Base-by-base conservation (phyloP, 2,329 filamentous ascomycete species). In the Xylaria sp. region DNA sequence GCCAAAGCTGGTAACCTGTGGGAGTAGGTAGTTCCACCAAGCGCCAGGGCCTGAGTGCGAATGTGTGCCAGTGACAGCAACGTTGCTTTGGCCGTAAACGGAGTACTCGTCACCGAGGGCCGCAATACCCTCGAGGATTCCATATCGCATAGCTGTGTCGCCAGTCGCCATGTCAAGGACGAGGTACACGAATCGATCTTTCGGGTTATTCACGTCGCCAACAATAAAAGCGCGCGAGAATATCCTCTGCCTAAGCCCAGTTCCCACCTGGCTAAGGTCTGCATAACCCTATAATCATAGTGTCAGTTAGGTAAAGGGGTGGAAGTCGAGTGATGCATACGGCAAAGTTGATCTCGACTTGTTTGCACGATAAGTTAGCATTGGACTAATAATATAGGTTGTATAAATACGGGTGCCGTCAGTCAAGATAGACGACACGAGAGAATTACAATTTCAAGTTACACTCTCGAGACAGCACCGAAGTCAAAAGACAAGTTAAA, bases 1-100 rank as follows among this genome's bases (percentile, higher is more conserved):
- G 0, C 94, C 94, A 68, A 91, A 86, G 77, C 91, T 95, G 0
- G 94, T 95, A 73, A 97, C 91, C 76, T 97, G 94, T 10, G 94
- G 94, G 15, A 97, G 83, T 10, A 97, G 85, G 76, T 97, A 97
- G 78, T 97, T 97, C 76, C 96, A 85, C 93, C 93, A 97, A 18
- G 92, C 94, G 4, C 93, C 94, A 0, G 94, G 94, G 0, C 93
- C 94, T 20, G 93, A 91, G 80, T 97, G 94, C 2, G 92, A 95
- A 78, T 97, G 94, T 0, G 94, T 97, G 39, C 93, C 94, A 1
- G 92, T 96, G 20, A 97, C 86, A n/a, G 94, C 94, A 20, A 97
- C 82, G 73, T 97, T 97, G 72, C 91, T 86, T 74, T 91, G 88
- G 55, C 87, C 88, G 78, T 97, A 97, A 63, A 92, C 82, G 18